Evolutionary conservation across 768 basidiomycete genomes (phyloP).

Genomic region (Russula abietina): DNA sequence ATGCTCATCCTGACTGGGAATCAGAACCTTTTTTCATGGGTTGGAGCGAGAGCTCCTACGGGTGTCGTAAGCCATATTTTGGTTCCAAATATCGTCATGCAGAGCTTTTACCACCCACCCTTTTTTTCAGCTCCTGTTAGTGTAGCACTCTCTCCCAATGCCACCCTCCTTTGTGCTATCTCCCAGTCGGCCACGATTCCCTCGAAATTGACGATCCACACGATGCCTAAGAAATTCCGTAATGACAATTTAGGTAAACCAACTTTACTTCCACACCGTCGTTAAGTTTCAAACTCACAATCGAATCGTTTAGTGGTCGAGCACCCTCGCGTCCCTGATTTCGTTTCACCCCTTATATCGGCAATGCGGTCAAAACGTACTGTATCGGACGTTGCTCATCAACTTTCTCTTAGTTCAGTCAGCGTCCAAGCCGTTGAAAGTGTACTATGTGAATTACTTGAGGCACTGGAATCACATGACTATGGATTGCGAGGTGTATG

Average conservation of each 20-base stretch:
- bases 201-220: conserved; percentile 18
- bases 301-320: conserved; percentile 1
- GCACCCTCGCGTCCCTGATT: conserved; percentile 22
- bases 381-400: conserved; percentile 56
- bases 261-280: conserved; percentile 13
- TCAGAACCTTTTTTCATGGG: conserved; percentile 17
- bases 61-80: conserved; percentile 8
- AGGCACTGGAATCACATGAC: conserved; percentile 41
- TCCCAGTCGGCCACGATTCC: conserved; percentile 29
- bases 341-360: conserved; percentile 28
- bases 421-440: conserved; percentile 41
- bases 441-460: conserved; percentile 43
- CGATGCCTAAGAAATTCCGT: conserved; percentile 9
- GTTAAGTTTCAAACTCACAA: neutral
- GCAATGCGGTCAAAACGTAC: conserved; percentile 49
- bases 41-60: conserved; percentile 17
- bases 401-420: conserved; percentile 41
- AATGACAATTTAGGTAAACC: conserved; percentile 15
- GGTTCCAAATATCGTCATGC: neutral
- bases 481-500: conserved; percentile 38
- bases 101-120: neutral
- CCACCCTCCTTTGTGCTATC: conserved; percentile 47
- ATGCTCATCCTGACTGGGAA: conserved; percentile 16
- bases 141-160: conserved; percentile 53
- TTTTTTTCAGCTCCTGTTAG: conserved; percentile 49